Evolutionary conservation across 2,329 filamentous ascomycete species (phyloP), one percentile per base, ranked within the genome.

Genomic region (Teratosphaeria pseudoeucalypti): DNA sequence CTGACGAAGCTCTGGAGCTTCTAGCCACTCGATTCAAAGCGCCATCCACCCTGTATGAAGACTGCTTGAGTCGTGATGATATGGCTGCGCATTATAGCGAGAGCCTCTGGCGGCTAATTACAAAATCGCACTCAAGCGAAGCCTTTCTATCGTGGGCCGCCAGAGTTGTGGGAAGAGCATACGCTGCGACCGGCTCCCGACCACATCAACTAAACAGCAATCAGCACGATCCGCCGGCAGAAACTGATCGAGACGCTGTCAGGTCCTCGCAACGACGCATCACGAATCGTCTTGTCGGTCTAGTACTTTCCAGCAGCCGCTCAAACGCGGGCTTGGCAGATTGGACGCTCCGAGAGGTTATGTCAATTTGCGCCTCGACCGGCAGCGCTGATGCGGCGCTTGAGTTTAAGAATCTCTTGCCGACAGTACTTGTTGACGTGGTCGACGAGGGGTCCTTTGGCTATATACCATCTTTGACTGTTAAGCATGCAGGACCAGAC

Each of bases 81-180:
- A 79, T 84, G 52, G 86, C 90, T 11, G 72, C 83, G 12, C 72
- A 54, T 34, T 65, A 66, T 53, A 58, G 62, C 9, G 57, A 65
- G 12, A 56, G 58, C 26, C 56, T 72, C 26, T 69, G 67, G 67
- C 60, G 67, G 47, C 57, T 66, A 2, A 16, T 66, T 10, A 57
- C 60, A 55, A 56, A 54, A 11, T 52, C 57, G 6, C n/a, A 59
- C 75, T 23, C 63, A 12, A 53, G 58, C 54, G 58, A 59, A 2
- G 29, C 19, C 7, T 70, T 70, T 59, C 77, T 90, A 0, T 77
- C 89, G 0, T 99, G 95, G 95, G 88, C 89, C 53, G 92, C 89
- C 2, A 83, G 87, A 63, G 87, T 92, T 2, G 79, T 97, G 53
- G 94, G 95, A 7, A 84, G 90, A 70, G 86, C 90, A 0, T 97